Evolutionary conservation across 169 alveolate species (phyloP), one percentile per base, ranked within the genome.

Genomic region (Plasmodium vinckei): DNA sequence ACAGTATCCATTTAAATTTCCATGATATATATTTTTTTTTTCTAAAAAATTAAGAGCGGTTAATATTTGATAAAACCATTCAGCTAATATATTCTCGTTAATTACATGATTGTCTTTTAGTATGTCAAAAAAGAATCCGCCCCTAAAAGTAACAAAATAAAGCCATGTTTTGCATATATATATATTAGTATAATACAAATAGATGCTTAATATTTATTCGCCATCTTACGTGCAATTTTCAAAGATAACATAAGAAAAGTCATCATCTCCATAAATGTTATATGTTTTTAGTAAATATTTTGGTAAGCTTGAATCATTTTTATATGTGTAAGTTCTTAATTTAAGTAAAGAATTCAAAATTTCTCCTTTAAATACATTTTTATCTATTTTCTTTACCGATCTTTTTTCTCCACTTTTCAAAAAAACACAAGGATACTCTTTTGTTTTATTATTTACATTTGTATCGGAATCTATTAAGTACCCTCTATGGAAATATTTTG

Each of bases 21-120:
- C 75, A 39, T 86, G 91, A 39, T 86, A 51, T 17, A 86, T 86
- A 9, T 70, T 10, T 56, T 47, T 25, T 17, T 68, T 12, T 63
- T 86, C 91, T 25, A 86, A 39, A 72, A 86, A 86, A 17, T n/a
- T n/a, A 13, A 86, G 72, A 64, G 91, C 65, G 1, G 2, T 21
- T 49, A 86, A 27, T 23, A 86, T 69, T 59, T 86, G 91, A 21
- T 25, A 86, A 53, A 86, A 49, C 91, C 91, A 86, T n/a, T 69
- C 87, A 9, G 87, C 61, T 19, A 86, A 57, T n/a, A 25, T 9
- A 23, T 46, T 27, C 23, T 86, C 91, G 54, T 73, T 86, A 23
- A 82, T 68, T 42, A 59, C 15, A 17, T 59, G 54, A 25, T 82
- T 70, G 21, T 69, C 51, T 19, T 44, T 46, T 51, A 86, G 79